Conservation (phyloP, 1,139 yeast species). For the Debaryomycetaceae sp. region DNA sequence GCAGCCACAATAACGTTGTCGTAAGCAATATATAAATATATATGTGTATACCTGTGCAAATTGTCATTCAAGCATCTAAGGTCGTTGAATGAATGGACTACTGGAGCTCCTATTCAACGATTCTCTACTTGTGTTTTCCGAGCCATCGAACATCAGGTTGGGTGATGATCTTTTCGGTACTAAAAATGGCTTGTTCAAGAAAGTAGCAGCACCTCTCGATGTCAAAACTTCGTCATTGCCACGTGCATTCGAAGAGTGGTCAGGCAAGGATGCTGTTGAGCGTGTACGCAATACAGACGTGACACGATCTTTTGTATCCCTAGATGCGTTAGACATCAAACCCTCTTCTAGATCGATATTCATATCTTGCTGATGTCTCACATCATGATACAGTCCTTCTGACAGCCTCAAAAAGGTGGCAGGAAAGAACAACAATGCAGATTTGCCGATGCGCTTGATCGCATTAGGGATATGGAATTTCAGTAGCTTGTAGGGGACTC, state of each 20-base stretch:
- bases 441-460: background rate
- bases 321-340: constrained; percentile 14
- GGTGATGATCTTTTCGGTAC: constrained; percentile 25
- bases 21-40: background rate
- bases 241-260: background rate
- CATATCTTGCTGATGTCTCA: constrained; percentile 14
- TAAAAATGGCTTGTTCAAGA: constrained; percentile 35
- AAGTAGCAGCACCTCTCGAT: constrained; percentile 17
- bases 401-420: too few relatives aligned
- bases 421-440: background rate
- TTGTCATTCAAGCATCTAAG: constrained; percentile 5
- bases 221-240: background rate
- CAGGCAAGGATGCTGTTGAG: constrained; percentile 14
- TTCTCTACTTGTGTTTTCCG: constrained; percentile 29
- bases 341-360: constrained; percentile 35
- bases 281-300: constrained; percentile 37
- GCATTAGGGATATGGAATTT: constrained; percentile 12
- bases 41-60: background rate
- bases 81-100: constrained; percentile 14
- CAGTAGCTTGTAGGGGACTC: constrained; percentile 12
- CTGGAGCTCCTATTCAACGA: constrained; percentile 23
- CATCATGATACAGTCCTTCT: constrained; percentile 7
- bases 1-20: background rate
- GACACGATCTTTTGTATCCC: constrained; percentile 10
- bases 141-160: constrained; percentile 10